Evolutionary conservation across 495 filamentous ascomycete genomes (phyloP).

Genomic region (Xeromyces bisporus): DNA sequence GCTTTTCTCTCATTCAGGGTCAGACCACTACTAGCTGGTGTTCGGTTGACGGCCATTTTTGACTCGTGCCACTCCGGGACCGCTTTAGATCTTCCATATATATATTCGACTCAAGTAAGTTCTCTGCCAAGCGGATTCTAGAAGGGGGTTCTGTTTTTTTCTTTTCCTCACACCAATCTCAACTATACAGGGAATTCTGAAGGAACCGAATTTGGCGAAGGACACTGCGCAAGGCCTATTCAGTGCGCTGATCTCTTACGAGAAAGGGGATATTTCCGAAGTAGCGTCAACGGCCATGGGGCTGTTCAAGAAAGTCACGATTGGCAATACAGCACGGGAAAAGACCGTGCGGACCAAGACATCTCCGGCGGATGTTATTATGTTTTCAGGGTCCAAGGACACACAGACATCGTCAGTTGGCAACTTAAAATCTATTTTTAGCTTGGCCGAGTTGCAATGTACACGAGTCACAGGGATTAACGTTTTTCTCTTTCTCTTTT

Average conservation of each 20-base stretch:
- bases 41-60: conserved; percentile 90
- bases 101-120: conserved; percentile 57
- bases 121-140: not conserved
- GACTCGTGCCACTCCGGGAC: conserved; percentile 97
- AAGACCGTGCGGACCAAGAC: conserved; percentile 75
- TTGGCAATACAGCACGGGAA: conserved; percentile 60
- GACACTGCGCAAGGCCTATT: conserved; percentile 89
- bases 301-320: conserved; percentile 83
- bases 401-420: conserved; percentile 52
- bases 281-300: conserved; percentile 65
- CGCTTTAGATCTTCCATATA: conserved; percentile 87
- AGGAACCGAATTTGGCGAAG: conserved; percentile 94
- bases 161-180: conserved; percentile 9
- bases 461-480: not conserved
- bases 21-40: conserved; percentile 60
- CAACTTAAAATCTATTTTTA: no score
- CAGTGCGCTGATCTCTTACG: conserved; percentile 71
- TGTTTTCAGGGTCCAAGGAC: conserved; percentile 96
- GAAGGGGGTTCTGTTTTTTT: not conserved
- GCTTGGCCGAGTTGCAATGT: no score
- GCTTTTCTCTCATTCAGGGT: conserved; percentile 26
- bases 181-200: conserved; percentile 60
- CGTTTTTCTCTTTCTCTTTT: not conserved
- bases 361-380: conserved; percentile 86
- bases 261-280: conserved; percentile 67